Percentiles rank a stretch among this genome's conserved stretches.
These are phyloP conservation scores for Alternaria triticina DNA, from an alignment of 2,329 filamentous ascomycete genomes.

Conservation along the genomic window DNA sequence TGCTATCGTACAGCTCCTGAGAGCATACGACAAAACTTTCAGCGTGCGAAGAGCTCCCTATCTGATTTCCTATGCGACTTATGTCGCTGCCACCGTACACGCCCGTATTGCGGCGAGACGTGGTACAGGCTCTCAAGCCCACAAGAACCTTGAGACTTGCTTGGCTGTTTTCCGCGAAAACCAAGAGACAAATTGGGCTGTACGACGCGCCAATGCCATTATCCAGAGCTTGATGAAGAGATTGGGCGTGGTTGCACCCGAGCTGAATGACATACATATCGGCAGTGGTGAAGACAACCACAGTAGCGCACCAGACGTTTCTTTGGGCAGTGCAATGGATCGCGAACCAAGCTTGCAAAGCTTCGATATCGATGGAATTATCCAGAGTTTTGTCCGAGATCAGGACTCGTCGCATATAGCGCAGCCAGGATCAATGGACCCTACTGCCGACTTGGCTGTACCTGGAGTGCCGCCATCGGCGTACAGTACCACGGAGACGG, in stretches of 20 bases:
- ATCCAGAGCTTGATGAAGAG: constrained; percentile 56
- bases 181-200: constrained; percentile 59
- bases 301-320: constrained; percentile 1
- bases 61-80: constrained; percentile 62
- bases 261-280: constrained; percentile 23
- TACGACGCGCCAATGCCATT: constrained; percentile 55
- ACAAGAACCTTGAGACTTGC: constrained; percentile 50
- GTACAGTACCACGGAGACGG: background rate
- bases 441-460: background rate
- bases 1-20: constrained; percentile 54
- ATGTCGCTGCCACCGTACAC: constrained; percentile 61
- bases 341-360: constrained; percentile 34
- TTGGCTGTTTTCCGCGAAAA: constrained; percentile 57
- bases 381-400: constrained; percentile 50
- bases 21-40: constrained; percentile 55
- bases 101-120: constrained; percentile 57
- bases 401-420: background rate
- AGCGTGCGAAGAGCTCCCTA: constrained; percentile 59
- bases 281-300: constrained; percentile 10
- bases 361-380: constrained; percentile 53
- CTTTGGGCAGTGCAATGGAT: constrained; percentile 13
- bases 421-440: background rate
- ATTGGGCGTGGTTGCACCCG: constrained; percentile 39
- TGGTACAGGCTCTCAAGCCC: constrained; percentile 47
- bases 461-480: background rate